Percentiles rank a stretch among this genome's conserved stretches.
Conservation (phyloP, 768 basidiomycete species). For the Leccinum broughii region DNA sequence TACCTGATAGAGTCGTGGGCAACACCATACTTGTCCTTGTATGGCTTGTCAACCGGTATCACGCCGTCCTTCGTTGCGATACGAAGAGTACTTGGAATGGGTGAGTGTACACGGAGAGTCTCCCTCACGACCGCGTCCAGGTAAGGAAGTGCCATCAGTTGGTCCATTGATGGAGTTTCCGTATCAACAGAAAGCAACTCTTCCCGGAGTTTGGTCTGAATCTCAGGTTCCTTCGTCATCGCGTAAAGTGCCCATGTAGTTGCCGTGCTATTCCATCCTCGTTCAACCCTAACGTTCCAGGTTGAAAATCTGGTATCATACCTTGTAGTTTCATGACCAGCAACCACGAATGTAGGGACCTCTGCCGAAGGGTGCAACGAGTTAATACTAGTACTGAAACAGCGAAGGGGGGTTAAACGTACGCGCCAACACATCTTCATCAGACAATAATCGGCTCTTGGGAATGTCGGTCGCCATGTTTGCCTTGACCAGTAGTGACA, state of each 20-base stretch:
- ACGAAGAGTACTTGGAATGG: slow-evolving; percentile 45
- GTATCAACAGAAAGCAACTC: slow-evolving; percentile 54
- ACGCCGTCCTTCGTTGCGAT: slow-evolving; percentile 53
- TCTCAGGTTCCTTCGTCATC: slow-evolving; percentile 45
- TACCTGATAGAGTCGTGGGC: slow-evolving; percentile 42
- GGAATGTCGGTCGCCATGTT: slow-evolving; percentile 50
- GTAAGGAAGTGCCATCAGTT: slow-evolving; percentile 63
- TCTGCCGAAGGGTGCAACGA: background rate
- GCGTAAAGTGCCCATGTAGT: slow-evolving; percentile 62
- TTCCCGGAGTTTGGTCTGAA: slow-evolving; percentile 56
- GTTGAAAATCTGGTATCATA: background rate
- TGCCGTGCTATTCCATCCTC: slow-evolving; percentile 30
- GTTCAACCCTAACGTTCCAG: background rate
- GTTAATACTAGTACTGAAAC: background rate
- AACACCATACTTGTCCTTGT: slow-evolving; percentile 45
- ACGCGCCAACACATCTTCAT: slow-evolving; percentile 63
- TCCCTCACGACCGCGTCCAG: slow-evolving; percentile 71
- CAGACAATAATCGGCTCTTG: slow-evolving; percentile 53
- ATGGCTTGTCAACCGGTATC: slow-evolving; percentile 48
- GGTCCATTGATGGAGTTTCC: slow-evolving; percentile 67
- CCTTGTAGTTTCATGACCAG: slow-evolving; percentile 2
- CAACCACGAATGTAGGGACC: slow-evolving; percentile 1
- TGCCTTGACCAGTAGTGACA: slow-evolving; percentile 24
- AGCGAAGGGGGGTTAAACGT: slow-evolving; percentile 16
- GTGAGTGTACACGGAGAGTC: slow-evolving; percentile 55